Evolutionary conservation across 2,329 filamentous ascomycete species (phyloP), one percentile per base, ranked within the genome.

Genomic region (Rhynchosporium secalis): DNA sequence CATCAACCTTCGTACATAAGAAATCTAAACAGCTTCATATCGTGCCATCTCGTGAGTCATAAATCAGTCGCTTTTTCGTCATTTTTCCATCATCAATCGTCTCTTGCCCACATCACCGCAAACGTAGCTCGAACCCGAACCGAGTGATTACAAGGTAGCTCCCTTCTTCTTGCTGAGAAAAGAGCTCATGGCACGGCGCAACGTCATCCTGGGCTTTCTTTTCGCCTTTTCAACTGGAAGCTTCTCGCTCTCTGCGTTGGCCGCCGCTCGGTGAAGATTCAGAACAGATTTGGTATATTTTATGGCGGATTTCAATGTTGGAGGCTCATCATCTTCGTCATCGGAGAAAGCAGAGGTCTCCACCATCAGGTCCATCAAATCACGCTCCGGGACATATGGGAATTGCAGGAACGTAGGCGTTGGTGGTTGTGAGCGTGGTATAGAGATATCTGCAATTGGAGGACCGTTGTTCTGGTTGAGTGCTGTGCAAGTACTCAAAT

Each of bases 311-410:
- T 45, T 40, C 20, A 56, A 45, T 4, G 12, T 29, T 31, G 54
- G 54, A 12, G 26, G 26, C 15, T 41, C 33, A 15, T 56, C 54
- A 28, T 56, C 54, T 46, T 56, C 54, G 28, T 56, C 54, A 10
- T 56, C 54, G 26, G 54, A 56, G 13, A 56, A 56, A 1, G 40
- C 40, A 13, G 54, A 56, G 5, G 54, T 56, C 41, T 56, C 54
- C 7, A 36, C 40, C 54, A 56, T 56, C 29, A 56, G 26, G 28
- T 43, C 41, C 40, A 56, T 45, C 7, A 56, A 28, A 26, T 56
- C 41, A 31, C 40, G 40, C 29, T 46, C 40, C 3, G 40, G 54
- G 4, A 36, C 10, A 4, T 26, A 40, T n/a, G 41, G 40, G 40
- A 33, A 56, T 4, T 10, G 26, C 6, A 28, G 40, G 13, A 40